Evolutionary conservation across 1,139 yeast genomes (phyloP), one percentile per base, ranked within the genome.

Genomic region (Suhomyces ambrosiae): DNA sequence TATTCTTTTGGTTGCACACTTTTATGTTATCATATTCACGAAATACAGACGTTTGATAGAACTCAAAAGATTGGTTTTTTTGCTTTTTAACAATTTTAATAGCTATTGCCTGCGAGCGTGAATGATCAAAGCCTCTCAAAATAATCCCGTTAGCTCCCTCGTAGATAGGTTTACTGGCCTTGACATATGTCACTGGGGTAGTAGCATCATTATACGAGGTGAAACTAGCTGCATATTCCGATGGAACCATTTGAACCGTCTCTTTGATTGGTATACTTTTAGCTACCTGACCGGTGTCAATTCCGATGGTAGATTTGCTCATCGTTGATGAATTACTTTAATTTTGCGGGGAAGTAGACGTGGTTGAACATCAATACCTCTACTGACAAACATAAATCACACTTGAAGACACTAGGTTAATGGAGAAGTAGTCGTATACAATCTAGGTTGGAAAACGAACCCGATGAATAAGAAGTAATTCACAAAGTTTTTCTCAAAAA

Each of bases 81-180:
- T 52, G 54, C 22, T 46, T 41, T 40, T 69, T 67, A 27, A 68
- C 54, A 9, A 57, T 53, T 42, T 69, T 70, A 26, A 68, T 53
- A n/a, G 66, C 51, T 2, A 48, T 43, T 12, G 47, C 35, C 4
- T 33, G 11, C 5, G 48, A 42, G 14, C 50, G 53, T 2, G 40
- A 4, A 22, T 53, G 50, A 35, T 58, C 59, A 2, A 58, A 44
- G 10, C 69, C 74, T 38, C 64, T 65, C 34, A 52, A 54, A 3
- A 71, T 57, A 12, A 63, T 52, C 3, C 76, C 77, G 45, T 70
- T 70, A 7, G 74, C 74, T 3, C 76, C 75, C 47, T 71, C 76
- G 45, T 64, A 71, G 12, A 71, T 48, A 7, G 73, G 66, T 18
- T 38, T 38, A 27, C 36, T 24, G 7, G 56, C 30, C 37, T 55